These are phyloP conservation scores for Alternaria infectoria DNA, from an alignment of 2,329 filamentous ascomycete genomes.

Conservation along the genomic window DNA sequence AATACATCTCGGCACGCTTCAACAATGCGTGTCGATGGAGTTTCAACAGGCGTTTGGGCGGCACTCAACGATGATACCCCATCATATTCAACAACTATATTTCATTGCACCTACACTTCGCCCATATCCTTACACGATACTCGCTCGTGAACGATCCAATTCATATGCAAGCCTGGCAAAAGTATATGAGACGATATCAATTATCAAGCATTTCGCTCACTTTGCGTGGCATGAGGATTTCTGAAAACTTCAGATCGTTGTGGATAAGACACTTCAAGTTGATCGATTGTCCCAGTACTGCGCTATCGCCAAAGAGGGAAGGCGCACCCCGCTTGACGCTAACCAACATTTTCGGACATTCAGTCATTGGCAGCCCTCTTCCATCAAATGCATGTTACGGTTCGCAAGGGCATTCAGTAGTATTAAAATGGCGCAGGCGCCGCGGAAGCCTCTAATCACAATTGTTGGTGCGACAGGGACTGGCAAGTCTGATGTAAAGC, in stretches of 20 bases:
- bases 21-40: slow-evolving; percentile 27
- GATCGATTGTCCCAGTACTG: neutral
- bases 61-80: slow-evolving; percentile 48
- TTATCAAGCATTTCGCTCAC: no score
- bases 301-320: neutral
- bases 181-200: no score
- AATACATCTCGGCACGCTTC: slow-evolving; percentile 23
- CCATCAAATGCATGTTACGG: slow-evolving; percentile 33
- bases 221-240: no score
- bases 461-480: slow-evolving; percentile 91
- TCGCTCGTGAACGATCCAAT: neutral
- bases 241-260: neutral
- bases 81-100: slow-evolving; percentile 10
- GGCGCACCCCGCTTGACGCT: neutral
- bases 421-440: slow-evolving; percentile 32
- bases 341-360: slow-evolving; percentile 11
- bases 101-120: neutral
- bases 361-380: neutral
- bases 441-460: slow-evolving; percentile 69
- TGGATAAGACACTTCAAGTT: neutral
- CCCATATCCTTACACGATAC: neutral
- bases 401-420: slow-evolving; percentile 22
- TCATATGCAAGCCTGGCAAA: neutral
- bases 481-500: slow-evolving; percentile 83
- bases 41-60: slow-evolving; percentile 33